Conservation (phyloP, 2,329 filamentous ascomycete genomes). For the Bipolaris gigantea region DNA sequence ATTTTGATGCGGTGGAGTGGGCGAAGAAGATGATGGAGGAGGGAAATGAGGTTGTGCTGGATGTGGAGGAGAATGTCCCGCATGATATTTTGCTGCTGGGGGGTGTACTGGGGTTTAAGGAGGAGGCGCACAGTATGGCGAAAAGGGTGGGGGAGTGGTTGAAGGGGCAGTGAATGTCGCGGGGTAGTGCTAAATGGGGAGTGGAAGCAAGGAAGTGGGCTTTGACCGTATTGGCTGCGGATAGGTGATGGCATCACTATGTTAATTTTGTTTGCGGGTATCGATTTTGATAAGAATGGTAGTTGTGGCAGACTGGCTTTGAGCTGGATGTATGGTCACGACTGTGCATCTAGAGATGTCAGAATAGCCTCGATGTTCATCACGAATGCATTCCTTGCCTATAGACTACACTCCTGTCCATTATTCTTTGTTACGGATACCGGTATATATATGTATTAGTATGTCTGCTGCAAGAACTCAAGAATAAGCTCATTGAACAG, state of each 20-base stretch:
- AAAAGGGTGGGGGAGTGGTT: constrained; percentile 47
- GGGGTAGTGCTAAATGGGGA: too few species aligned
- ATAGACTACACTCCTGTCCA: not conserved
- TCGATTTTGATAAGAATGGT: not conserved
- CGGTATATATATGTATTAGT: too few species aligned
- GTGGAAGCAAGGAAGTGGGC: not conserved
- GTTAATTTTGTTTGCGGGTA: not conserved
- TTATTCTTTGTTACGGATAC: not conserved
- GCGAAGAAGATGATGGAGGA: constrained; percentile 42
- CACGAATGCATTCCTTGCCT: not conserved
- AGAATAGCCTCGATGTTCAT: not conserved
- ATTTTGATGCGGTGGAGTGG: constrained; percentile 45
- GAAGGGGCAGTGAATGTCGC: not conserved
- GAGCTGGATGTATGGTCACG: not conserved
- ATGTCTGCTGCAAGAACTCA: constrained; percentile 10
- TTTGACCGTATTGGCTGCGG: too few species aligned
- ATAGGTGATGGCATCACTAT: not conserved
- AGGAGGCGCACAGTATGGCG: constrained; percentile 39
- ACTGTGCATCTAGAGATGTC: not conserved
- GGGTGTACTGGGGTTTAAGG: constrained; percentile 47
- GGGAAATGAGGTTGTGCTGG: constrained; percentile 48
- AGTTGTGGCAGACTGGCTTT: too few species aligned
- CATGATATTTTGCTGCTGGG: constrained; percentile 54
- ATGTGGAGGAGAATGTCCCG: constrained; percentile 46
- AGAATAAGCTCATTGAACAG: constrained; percentile 26